These are phyloP conservation scores for Saitozyma sp. DNA, from an alignment of 768 basidiomycete species.

Conservation along the genomic window DNA sequence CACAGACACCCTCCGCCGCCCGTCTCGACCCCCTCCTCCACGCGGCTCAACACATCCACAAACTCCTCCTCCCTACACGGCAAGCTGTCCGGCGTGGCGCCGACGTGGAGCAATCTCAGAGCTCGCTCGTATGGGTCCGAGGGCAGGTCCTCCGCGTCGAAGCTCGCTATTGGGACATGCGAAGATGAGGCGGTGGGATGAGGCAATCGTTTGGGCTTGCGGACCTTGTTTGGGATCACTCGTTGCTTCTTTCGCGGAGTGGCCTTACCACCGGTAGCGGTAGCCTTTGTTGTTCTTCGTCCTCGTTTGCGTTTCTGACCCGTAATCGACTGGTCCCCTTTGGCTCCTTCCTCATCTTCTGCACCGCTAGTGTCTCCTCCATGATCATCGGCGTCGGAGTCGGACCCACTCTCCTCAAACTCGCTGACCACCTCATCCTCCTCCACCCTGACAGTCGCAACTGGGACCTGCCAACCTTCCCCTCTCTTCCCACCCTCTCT, in stretches of 20 bases:
- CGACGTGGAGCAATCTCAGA: conserved; percentile 89
- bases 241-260: neutral
- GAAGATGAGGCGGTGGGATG: conserved; percentile 32
- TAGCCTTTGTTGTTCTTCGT: conserved; percentile 7
- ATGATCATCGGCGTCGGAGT: conserved; percentile 14
- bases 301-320: conserved; percentile 21
- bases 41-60: conserved; percentile 67
- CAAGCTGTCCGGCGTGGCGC: conserved; percentile 81
- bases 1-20: conserved; percentile 95
- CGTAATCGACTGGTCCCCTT: conserved; percentile 13
- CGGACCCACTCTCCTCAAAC: conserved; percentile 7
- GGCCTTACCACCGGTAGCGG: conserved; percentile 4
- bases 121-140: conserved; percentile 80
- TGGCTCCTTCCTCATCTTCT: conserved; percentile 17
- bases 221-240: conserved; percentile 30
- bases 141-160: conserved; percentile 59
- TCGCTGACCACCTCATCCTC: conserved; percentile 13
- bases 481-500: conserved; percentile 31
- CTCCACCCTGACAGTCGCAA: neutral
- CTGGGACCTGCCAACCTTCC: conserved; percentile 29
- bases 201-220: conserved; percentile 39
- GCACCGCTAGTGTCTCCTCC: neutral
- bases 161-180: conserved; percentile 42
- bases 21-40: conserved; percentile 84
- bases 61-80: conserved; percentile 90